Conservation (phyloP, 805 yeast genomes). For the Novakomyces olei region DNA sequence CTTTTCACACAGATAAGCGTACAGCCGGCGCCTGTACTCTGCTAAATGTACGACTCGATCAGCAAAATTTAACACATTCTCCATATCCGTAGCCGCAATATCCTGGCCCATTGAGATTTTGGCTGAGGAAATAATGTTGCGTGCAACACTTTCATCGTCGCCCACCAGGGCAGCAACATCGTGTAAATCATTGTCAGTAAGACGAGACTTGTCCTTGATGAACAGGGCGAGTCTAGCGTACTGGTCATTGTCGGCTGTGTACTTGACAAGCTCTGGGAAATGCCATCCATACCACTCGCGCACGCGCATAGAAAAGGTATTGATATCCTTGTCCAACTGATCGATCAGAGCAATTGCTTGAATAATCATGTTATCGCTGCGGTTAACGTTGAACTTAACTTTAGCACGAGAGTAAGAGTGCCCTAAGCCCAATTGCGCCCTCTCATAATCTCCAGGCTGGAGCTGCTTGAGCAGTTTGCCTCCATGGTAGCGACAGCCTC, state of each 20-base stretch:
- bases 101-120: slow-evolving; percentile 98
- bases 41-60: slow-evolving; percentile 77
- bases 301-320: slow-evolving; percentile 91
- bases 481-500: slow-evolving; percentile 87
- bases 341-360: slow-evolving; percentile 96
- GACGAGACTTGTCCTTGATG: slow-evolving; percentile 69
- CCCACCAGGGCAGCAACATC: slow-evolving; percentile 75
- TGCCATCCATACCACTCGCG: slow-evolving; percentile 99
- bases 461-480: slow-evolving; percentile 72
- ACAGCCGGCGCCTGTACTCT: slow-evolving; percentile 71
- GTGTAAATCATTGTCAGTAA: slow-evolving; percentile 39
- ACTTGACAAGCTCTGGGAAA: slow-evolving; percentile 87
- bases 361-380: slow-evolving; percentile 96
- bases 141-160: slow-evolving; percentile 83
- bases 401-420: slow-evolving; percentile 98
- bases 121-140: slow-evolving; percentile 81
- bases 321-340: slow-evolving; percentile 93
- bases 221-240: slow-evolving; percentile 63
- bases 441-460: slow-evolving; percentile 85
- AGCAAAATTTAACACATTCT: slow-evolving; percentile 75
- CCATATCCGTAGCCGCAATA: slow-evolving; percentile 83
- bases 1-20: slow-evolving; percentile 73
- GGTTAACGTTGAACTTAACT: slow-evolving; percentile 95
- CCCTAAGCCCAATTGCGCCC: slow-evolving; percentile 96
- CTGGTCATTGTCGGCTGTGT: slow-evolving; percentile 70